Conservation (phyloP, 176 grass and related monocot genomes). For the Carex myosuroides region DNA sequence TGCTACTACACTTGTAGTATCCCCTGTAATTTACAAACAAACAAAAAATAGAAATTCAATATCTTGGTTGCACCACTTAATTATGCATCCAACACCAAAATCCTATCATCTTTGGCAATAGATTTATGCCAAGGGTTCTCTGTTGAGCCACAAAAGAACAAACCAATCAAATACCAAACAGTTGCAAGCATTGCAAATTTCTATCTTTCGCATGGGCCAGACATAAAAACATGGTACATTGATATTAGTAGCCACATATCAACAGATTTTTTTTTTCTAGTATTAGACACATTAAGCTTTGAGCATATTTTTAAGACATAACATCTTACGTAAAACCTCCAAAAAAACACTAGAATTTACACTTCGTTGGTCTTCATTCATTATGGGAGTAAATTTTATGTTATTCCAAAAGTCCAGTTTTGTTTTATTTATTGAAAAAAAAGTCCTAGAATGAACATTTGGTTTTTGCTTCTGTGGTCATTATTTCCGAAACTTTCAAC, state of each 20-base stretch:
- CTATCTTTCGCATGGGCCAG: background rate
- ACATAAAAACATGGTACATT: background rate
- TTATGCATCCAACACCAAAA: background rate
- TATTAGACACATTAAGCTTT: background rate
- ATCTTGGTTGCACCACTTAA: background rate
- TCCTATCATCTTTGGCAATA: background rate
- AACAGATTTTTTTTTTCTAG: background rate
- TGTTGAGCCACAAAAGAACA: background rate
- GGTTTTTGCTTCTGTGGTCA: background rate
- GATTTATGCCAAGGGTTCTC: background rate
- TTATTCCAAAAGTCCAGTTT: background rate
- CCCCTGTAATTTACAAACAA: conserved; percentile 40
- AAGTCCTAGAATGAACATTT: background rate
- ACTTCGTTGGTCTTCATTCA: background rate
- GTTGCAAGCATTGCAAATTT: background rate
- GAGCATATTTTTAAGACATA: background rate
- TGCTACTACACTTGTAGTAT: conserved; percentile 93
- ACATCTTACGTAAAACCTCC: background rate
- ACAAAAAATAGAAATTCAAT: background rate
- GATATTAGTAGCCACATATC: background rate
- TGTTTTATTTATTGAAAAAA: no score
- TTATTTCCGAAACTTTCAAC: background rate
- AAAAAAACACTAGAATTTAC: background rate
- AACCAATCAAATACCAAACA: background rate
- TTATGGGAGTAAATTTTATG: background rate